phyloP scores from a whole-genome alignment of 257 asterid genomes.

The Misopates orontium region DNA sequence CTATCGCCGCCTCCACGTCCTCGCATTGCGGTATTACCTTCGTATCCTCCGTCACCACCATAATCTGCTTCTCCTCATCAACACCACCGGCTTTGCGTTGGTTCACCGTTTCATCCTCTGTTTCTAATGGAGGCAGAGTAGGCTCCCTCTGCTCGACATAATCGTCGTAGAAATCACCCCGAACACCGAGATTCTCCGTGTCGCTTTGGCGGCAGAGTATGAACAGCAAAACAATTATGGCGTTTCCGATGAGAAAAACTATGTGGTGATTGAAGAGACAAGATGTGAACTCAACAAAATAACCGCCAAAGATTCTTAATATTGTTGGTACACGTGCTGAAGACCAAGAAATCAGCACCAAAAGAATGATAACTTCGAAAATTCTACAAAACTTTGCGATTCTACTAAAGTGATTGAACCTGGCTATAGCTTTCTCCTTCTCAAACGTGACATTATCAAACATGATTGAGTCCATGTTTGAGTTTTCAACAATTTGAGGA shows the following conservation, averaged over 20 bases:
- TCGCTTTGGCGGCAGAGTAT: slow-evolving; percentile 48
- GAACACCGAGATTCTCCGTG: slow-evolving; percentile 25
- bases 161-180: slow-evolving; percentile 43
- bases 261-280: slow-evolving; percentile 67
- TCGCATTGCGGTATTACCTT: slow-evolving; percentile 30
- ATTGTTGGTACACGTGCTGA: slow-evolving; percentile 53
- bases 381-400: slow-evolving; percentile 44
- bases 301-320: slow-evolving; percentile 24
- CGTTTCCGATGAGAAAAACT: slow-evolving; percentile 79
- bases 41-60: slow-evolving; percentile 24
- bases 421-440: slow-evolving; percentile 47
- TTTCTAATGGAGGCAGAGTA: slow-evolving; percentile 1
- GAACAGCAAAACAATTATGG: slow-evolving; percentile 46
- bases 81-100: too few species aligned
- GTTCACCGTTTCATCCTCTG: not conserved
- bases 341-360: slow-evolving; percentile 69
- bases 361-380: slow-evolving; percentile 41
- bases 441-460: slow-evolving; percentile 35
- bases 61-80: slow-evolving; percentile 50
- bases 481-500: too few species aligned
- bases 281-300: slow-evolving; percentile 24
- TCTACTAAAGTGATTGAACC: slow-evolving; percentile 47
- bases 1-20: slow-evolving; percentile 50
- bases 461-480: slow-evolving; percentile 30
- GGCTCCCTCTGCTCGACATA: slow-evolving; percentile 48